Evolutionary conservation across 75 land plant genomes (phyloP).

Genomic region (Picea glauca): DNA sequence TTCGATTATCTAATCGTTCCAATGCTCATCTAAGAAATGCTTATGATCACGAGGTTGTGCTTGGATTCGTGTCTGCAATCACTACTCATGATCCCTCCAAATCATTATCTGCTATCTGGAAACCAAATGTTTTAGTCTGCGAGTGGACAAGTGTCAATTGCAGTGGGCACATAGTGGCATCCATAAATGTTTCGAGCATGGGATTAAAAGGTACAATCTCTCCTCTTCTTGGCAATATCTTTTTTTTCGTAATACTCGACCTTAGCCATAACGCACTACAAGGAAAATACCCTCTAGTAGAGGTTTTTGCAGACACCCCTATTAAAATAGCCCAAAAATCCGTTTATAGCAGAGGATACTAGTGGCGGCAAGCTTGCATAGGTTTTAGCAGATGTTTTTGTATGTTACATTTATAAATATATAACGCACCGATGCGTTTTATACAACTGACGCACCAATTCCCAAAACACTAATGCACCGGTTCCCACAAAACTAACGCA

Average conservation of each 20-base stretch:
- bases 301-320: too few species aligned
- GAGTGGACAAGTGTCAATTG: not conserved
- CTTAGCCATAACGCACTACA: constrained; percentile 9
- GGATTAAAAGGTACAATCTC: constrained; percentile 17
- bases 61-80: not conserved
- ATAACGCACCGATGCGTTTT: too few species aligned
- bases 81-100: not conserved
- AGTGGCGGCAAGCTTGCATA: too few species aligned
- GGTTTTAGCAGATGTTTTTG: too few species aligned
- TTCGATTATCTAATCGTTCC: not conserved
- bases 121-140: not conserved
- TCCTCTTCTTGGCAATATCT: not conserved
- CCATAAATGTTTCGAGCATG: not conserved
- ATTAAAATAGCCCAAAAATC: too few species aligned
- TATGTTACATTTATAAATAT: too few species aligned
- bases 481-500: too few species aligned
- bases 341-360: too few species aligned
- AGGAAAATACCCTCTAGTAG: too few species aligned
- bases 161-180: not conserved
- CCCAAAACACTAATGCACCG: too few species aligned
- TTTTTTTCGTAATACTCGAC: constrained; percentile 5
- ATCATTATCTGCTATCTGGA: not conserved
- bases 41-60: not conserved
- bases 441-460: too few species aligned
- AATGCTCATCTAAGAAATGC: not conserved